Conservation (phyloP, 176 grass and related monocot species). For the Bromus sterilis region DNA sequence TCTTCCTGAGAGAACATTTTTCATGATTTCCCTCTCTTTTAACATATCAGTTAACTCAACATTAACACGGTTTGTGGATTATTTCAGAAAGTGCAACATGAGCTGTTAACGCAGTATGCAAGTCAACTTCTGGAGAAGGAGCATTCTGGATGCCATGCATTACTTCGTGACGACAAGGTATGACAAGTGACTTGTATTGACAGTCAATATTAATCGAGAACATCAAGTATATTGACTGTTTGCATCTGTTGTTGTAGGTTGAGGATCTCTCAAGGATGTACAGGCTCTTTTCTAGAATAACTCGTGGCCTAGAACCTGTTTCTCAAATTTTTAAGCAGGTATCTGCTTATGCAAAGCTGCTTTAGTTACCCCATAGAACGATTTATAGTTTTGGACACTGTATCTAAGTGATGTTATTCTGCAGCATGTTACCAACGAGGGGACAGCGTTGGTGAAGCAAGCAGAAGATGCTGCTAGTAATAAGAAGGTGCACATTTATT, state of each 20-base stretch:
- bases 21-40: background rate
- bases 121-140: slow-evolving; percentile 85
- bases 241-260: slow-evolving; percentile 31
- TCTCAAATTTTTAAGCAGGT: slow-evolving; percentile 95
- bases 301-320: slow-evolving; percentile 71
- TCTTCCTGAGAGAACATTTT: slow-evolving; percentile 2
- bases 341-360: background rate
- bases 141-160: slow-evolving; percentile 75
- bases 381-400: slow-evolving; percentile 10
- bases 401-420: slow-evolving; percentile 8
- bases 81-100: slow-evolving; percentile 84
- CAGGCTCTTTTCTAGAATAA: slow-evolving; percentile 85
- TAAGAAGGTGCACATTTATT: slow-evolving; percentile 49
- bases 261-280: slow-evolving; percentile 93
- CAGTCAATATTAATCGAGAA: background rate
- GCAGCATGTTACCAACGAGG: slow-evolving; percentile 91
- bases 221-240: slow-evolving; percentile 1
- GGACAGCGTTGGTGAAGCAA: slow-evolving; percentile 79
- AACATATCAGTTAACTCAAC: background rate
- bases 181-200: background rate
- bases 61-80: background rate
- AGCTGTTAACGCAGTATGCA: slow-evolving; percentile 67
- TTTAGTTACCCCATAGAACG: background rate
- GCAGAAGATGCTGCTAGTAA: slow-evolving; percentile 91
- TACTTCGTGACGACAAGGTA: slow-evolving; percentile 89